phyloP scores from a whole-genome alignment of 2,329 filamentous ascomycete genomes.

The Neofusicoccum umdonicola region DNA sequence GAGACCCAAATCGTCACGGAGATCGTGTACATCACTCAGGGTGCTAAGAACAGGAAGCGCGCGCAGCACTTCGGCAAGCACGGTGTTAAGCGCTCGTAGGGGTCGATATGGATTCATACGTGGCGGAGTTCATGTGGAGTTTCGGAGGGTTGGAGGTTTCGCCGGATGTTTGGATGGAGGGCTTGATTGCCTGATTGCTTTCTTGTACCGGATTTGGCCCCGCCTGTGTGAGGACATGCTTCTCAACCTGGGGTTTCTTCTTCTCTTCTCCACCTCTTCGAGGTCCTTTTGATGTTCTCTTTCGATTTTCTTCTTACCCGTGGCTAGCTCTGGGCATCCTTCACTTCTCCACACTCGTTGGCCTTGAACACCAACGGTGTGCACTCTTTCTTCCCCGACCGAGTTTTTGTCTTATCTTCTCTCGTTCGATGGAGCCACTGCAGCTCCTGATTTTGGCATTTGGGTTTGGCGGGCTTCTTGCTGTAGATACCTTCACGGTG shows the following conservation, averaged over 20 bases:
- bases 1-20: conserved; percentile 5
- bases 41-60: not conserved
- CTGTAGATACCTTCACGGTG: conserved; percentile 9
- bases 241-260: not conserved
- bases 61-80: conserved; percentile 5
- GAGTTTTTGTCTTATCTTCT: not conserved
- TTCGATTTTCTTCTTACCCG: not conserved
- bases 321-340: not conserved
- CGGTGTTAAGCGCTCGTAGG: not conserved
- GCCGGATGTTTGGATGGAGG: not conserved
- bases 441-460: conserved; percentile 12
- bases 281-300: not conserved
- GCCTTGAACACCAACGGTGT: not conserved
- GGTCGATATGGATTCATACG: not conserved
- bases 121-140: not conserved
- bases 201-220: conserved; percentile 4
- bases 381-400: not conserved
- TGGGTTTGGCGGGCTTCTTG: conserved; percentile 8
- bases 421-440: conserved; percentile 2
- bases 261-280: not conserved
- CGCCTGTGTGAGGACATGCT: not conserved
- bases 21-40: conserved; percentile 1
- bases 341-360: conserved; percentile 1
- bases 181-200: not conserved
- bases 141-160: not conserved